phyloP scores from a whole-genome alignment of 768 basidiomycete genomes.

The Chlorophyllum brunneum region DNA sequence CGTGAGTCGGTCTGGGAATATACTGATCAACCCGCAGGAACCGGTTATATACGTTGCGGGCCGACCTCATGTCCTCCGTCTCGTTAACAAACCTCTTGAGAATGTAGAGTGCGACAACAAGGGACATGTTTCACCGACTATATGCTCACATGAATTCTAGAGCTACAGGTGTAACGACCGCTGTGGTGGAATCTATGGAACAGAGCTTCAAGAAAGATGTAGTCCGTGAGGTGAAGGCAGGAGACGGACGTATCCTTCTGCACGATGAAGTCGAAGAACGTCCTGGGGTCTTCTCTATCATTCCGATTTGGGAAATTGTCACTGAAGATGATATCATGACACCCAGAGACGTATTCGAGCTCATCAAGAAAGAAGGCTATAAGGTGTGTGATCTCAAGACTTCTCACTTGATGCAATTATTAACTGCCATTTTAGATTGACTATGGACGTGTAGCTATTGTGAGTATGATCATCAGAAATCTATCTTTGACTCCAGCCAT shows the following conservation, averaged over 20 bases:
- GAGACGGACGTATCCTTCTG: conserved; percentile 76
- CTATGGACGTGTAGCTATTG: conserved; percentile 87
- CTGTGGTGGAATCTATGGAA: conserved; percentile 91
- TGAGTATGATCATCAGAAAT: conserved; percentile 32
- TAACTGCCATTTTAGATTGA: conserved; percentile 51
- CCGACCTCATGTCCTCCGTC: conserved; percentile 84
- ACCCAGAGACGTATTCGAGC: conserved; percentile 74
- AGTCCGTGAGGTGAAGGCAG: conserved; percentile 69
- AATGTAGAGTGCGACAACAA: conserved; percentile 83
- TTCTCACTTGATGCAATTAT: neutral
- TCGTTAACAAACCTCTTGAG: conserved; percentile 83
- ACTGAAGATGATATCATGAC: conserved; percentile 82
- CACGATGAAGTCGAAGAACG: conserved; percentile 96
- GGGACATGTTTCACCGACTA: neutral
- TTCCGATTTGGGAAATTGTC: conserved; percentile 93
- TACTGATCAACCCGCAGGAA: conserved; percentile 45
- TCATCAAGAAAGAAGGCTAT: conserved; percentile 75
- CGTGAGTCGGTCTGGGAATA: too few relatives aligned
- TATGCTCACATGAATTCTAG: conserved; percentile 31
- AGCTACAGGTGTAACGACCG: conserved; percentile 90
- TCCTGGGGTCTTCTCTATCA: conserved; percentile 84
- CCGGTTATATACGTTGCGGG: conserved; percentile 90
- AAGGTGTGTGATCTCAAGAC: conserved; percentile 40
- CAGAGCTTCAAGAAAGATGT: conserved; percentile 84
- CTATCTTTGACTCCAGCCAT: neutral